Conservation (phyloP, 2,329 filamentous ascomycete genomes). For the Calycina herbarum region DNA sequence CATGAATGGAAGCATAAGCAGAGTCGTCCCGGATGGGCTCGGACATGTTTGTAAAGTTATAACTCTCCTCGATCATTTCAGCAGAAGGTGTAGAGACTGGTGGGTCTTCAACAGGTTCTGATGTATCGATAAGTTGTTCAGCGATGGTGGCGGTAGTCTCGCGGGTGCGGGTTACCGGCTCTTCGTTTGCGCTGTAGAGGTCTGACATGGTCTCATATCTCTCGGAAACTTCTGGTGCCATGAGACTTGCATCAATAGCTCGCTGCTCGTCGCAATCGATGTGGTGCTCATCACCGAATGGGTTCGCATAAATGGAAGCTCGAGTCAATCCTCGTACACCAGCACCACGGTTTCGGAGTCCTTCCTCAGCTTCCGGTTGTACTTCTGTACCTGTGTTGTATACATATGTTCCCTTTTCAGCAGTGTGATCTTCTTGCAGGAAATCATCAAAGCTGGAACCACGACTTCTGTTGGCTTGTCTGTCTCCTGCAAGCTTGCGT, state of each 20-base stretch:
- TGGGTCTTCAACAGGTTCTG: slow-evolving; percentile 31
- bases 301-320: slow-evolving; percentile 54
- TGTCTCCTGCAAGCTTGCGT: slow-evolving; percentile 26
- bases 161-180: slow-evolving; percentile 19
- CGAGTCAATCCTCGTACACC: slow-evolving; percentile 47
- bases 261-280: slow-evolving; percentile 45
- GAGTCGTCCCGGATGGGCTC: slow-evolving; percentile 47
- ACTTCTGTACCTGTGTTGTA: slow-evolving; percentile 57
- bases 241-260: slow-evolving; percentile 43
- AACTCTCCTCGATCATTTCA: slow-evolving; percentile 34
- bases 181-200: slow-evolving; percentile 34
- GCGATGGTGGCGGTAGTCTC: slow-evolving; percentile 29
- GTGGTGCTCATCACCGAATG: slow-evolving; percentile 48
- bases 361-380: slow-evolving; percentile 41
- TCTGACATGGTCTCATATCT: slow-evolving; percentile 59
- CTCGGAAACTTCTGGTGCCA: slow-evolving; percentile 42
- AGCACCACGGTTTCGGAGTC: slow-evolving; percentile 50
- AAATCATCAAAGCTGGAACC: slow-evolving; percentile 57
- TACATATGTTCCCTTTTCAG: slow-evolving; percentile 56
- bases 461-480: slow-evolving; percentile 33
- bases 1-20: slow-evolving; percentile 62
- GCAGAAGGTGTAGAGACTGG: slow-evolving; percentile 30
- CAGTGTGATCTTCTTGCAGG: slow-evolving; percentile 50
- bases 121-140: slow-evolving; percentile 34
- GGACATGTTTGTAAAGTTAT: slow-evolving; percentile 52